Evolutionary conservation across 192 early-diverging fungal genomes (phyloP), one percentile per base, ranked within the genome.

Genomic region (Cetraspora pellucida): DNA sequence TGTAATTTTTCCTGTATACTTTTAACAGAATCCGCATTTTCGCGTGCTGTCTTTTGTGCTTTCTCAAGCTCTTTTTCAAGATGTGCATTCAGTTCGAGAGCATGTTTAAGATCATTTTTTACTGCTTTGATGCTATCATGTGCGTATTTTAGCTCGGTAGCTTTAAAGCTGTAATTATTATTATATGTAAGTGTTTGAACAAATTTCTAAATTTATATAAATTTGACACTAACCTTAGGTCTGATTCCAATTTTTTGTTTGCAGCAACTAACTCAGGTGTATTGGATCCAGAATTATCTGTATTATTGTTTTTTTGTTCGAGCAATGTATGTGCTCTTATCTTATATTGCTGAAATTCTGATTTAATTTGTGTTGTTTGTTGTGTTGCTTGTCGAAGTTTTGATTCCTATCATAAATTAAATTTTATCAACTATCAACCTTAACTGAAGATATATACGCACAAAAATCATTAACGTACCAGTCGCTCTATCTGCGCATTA

Each of bases 281-380:
- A 47, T 77, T 47, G 63, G 78, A 1, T 54, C 16, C 19, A 9
- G 49, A 37, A 0, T 16, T 46, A 67, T 81, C 77, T 52, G 21
- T 21, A 21, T 59, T 64, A 45, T 30, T 17, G 11, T 44, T 77
- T 74, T 72, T 81, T 75, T 89, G 77, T 58, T 89, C 77, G 1
- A 89, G 68, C 68, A 89, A 74, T 45, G 77, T 28, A 73, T 86
- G 82, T 0, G 88, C 88, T 2, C 88, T 79, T 52, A 84, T 81
- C 67, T 87, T 87, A 61, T 89, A 89, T 71, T 86, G 85, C 30
- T 89, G 85, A 80, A 84, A 89, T 65, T 89, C 85, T 4, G 59
- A 46, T 23, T 84, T 85, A 0, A 80, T 64, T 50, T 86, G 85
- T n/a, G 77, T 79, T 7, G 82, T 44, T 25, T 89, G 88, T 17